Base-by-base conservation (phyloP, 75 land plant species). In the Picea sitchensis region DNA sequence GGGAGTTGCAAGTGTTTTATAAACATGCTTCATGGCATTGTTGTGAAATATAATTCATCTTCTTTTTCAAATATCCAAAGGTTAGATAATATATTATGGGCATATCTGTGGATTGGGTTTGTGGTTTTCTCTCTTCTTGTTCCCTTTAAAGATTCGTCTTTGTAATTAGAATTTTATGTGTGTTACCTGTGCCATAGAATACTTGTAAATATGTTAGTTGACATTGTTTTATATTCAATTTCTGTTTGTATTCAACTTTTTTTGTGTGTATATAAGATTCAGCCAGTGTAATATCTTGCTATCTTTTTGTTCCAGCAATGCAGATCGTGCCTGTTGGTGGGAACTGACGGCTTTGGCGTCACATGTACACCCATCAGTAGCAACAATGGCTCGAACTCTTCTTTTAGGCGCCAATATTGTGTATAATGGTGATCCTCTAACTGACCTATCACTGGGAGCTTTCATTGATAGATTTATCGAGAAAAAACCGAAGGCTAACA, bases 311-410 rank as follows among this genome's bases (percentile, higher is more conserved):
- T 51, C 77, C 90, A 95, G 99, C 78, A 92, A 95, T 87, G 99
- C 96, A 69, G 95, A 98, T 73, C 86, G 81, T 38, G 91, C 91
- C 26, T 86, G 92, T 79, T 98, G 96, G 94, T 95, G 99, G 99
- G 99, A 98, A 83, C 80, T 98, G 59, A 76, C 84, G n/a, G 82
- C 90, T 12, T 86, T 98, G 75, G 89, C 96, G 68, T 90, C 88
- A 2, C 98, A 98, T 85, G 88, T 87, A 31, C 99, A 98, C 72
- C 99, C 98, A 76, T 98, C 96, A n/a, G 99, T 95, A 26, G 85
- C 98, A 2, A 91, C 90, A 41, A 93, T 93, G 99, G 99, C 99
- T 7, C 75, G 73, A 54, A 95, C 94, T 12, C 84, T 98, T 72
- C 84, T 98, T 65, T 92, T 89, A 51, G 98, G 98, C 51, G 89